These are phyloP conservation scores for Platanthera zijinensis DNA, from an alignment of 106 monocot species.

Conservation along the genomic window DNA sequence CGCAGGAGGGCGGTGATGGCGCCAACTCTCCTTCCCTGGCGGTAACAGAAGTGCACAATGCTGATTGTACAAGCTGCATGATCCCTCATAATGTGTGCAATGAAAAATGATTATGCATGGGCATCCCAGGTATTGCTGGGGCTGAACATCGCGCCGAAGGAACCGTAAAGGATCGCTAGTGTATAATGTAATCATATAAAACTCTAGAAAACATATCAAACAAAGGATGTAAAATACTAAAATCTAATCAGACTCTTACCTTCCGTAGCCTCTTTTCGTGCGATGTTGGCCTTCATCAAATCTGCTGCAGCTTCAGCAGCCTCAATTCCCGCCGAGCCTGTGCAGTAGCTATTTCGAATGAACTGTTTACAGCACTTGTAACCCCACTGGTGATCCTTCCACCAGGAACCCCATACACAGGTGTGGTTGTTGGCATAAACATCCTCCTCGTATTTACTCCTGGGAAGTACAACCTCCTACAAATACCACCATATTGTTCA, in stretches of 20 bases:
- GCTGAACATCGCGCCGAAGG: no score
- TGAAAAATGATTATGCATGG: no score
- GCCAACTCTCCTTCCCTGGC: no score
- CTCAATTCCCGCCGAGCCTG: conserved; percentile 92
- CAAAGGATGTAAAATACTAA: background rate
- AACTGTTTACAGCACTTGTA: conserved; percentile 84
- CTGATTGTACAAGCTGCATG: no score
- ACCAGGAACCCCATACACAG: conserved; percentile 96
- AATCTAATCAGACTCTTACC: conserved; percentile 19
- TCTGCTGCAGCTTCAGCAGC: conserved; percentile 87
- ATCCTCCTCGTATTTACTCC: conserved; percentile 93
- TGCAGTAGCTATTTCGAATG: conserved; percentile 81
- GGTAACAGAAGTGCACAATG: no score
- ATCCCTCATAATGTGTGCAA: no score
- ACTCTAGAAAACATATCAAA: no score
- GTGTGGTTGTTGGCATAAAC: conserved; percentile 85
- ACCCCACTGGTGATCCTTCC: conserved; percentile 97
- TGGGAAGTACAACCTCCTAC: conserved; percentile 72
- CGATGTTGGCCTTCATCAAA: conserved; percentile 78
- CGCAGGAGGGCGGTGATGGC: no score
- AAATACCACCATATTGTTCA: background rate
- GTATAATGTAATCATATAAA: background rate
- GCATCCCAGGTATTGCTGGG: no score
- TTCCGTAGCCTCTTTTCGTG: conserved; percentile 76
- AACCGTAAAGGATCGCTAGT: no score